A percentile compares a stretch with the other conserved stretches of the same genome.
Evolutionary conservation across 768 basidiomycete species (phyloP).

Genomic region (Mycena rebaudengoi): DNA sequence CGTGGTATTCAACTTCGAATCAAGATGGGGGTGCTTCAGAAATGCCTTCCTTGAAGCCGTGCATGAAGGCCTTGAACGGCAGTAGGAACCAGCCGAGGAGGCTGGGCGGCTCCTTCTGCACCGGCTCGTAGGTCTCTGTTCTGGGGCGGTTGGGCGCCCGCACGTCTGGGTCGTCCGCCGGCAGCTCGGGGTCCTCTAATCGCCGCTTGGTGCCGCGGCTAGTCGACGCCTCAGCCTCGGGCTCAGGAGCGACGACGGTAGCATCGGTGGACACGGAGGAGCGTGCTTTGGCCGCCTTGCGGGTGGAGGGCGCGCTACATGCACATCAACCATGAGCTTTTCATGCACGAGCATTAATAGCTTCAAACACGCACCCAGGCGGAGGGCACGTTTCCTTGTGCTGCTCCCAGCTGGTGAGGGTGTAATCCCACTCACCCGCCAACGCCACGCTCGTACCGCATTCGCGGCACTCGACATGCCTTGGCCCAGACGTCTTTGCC

Average conservation of each 20-base stretch:
- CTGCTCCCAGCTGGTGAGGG: slow-evolving; percentile 66
- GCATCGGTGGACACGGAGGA: slow-evolving; percentile 48
- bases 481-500: slow-evolving; percentile 56
- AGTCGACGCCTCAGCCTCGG: slow-evolving; percentile 21
- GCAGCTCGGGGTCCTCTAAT: slow-evolving; percentile 52
- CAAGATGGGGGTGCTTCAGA: slow-evolving; percentile 19
- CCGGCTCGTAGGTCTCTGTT: slow-evolving; percentile 52
- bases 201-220: slow-evolving; percentile 54
- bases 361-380: slow-evolving; percentile 28
- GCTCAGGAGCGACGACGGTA: slow-evolving; percentile 45
- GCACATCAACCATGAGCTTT: slow-evolving; percentile 13
- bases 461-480: slow-evolving; percentile 57
- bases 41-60: slow-evolving; percentile 73
- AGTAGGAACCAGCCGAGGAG: slow-evolving; percentile 67
- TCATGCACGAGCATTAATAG: background rate
- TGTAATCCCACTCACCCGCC: slow-evolving; percentile 63
- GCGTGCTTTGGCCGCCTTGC: slow-evolving; percentile 25
- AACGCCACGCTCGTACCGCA: slow-evolving; percentile 58
- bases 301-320: slow-evolving; percentile 13
- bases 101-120: slow-evolving; percentile 54
- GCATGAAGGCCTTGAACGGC: slow-evolving; percentile 70
- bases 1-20: slow-evolving; percentile 1
- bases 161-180: slow-evolving; percentile 43
- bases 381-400: slow-evolving; percentile 64
- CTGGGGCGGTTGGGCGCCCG: slow-evolving; percentile 62